phyloP scores from a whole-genome alignment of 805 yeast genomes.

The Scheffersomyces coipomensis region DNA sequence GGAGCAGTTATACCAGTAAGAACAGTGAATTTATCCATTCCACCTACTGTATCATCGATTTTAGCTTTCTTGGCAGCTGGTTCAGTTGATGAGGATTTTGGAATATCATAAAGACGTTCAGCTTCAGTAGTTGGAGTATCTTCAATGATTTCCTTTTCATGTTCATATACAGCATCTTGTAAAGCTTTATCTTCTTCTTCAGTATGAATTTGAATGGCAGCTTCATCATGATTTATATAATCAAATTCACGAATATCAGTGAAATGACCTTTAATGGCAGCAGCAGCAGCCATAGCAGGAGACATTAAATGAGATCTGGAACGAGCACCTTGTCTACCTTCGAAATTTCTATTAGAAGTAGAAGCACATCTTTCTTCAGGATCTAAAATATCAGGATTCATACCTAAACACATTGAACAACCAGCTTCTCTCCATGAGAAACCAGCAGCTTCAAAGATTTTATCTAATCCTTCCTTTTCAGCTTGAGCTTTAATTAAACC shows the following conservation, averaged over 20 bases:
- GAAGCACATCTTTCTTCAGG: slow-evolving; percentile 99
- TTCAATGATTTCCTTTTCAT: slow-evolving; percentile 63
- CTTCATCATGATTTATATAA: slow-evolving; percentile 57
- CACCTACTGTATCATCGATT: slow-evolving; percentile 25
- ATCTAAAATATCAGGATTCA: slow-evolving; percentile 95
- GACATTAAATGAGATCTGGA: slow-evolving; percentile 98
- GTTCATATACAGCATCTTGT: slow-evolving; percentile 70
- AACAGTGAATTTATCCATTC: slow-evolving; percentile 73
- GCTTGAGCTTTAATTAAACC: slow-evolving; percentile 94
- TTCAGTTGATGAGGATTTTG: slow-evolving; percentile 36
- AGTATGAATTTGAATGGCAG: slow-evolving; percentile 53
- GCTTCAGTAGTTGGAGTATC: slow-evolving; percentile 52
- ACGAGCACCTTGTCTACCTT: slow-evolving; percentile 97
- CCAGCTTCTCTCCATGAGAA: slow-evolving; percentile 99
- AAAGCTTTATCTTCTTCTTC: slow-evolving; percentile 49
- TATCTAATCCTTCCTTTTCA: slow-evolving; percentile 91
- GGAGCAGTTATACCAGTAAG: slow-evolving; percentile 92
- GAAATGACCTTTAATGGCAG: slow-evolving; percentile 88
- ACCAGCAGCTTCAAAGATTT: slow-evolving; percentile 87
- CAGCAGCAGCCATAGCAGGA: slow-evolving; percentile 99
- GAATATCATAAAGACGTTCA: slow-evolving; percentile 64
- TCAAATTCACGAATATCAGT: slow-evolving; percentile 84
- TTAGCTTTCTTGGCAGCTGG: slow-evolving; percentile 24
- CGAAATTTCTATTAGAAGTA: slow-evolving; percentile 97
- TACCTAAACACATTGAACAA: slow-evolving; percentile 98